These are phyloP conservation scores for Haematococcus sp. DNA, from an alignment of 139 green algal genomes.

Conservation along the genomic window DNA sequence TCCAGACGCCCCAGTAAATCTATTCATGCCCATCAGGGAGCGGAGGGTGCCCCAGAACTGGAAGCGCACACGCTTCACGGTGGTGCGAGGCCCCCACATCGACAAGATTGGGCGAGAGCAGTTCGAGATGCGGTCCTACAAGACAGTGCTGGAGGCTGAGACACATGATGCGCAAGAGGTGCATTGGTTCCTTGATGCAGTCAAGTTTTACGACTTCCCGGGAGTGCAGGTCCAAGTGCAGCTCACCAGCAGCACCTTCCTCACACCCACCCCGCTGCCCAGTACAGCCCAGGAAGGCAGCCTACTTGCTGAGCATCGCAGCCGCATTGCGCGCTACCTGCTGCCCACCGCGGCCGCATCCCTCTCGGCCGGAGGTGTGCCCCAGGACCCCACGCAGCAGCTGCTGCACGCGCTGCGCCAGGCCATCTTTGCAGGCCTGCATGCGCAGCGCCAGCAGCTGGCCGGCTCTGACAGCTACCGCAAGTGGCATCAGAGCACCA, in stretches of 20 bases:
- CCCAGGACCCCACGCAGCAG: neutral
- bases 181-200: conserved; percentile 32
- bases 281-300: neutral
- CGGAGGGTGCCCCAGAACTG: conserved; percentile 2
- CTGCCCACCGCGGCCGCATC: neutral
- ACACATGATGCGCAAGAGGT: conserved; percentile 32
- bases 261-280: neutral
- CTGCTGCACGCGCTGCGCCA: conserved; percentile 29
- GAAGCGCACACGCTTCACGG: conserved; percentile 19
- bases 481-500: conserved; percentile 19
- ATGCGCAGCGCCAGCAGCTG: conserved; percentile 14
- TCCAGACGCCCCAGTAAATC: neutral
- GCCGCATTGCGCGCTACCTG: conserved; percentile 21
- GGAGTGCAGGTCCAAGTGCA: conserved; percentile 27
- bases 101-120: conserved; percentile 49
- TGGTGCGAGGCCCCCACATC: conserved; percentile 32
- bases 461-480: neutral
- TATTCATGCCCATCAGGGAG: neutral
- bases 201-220: conserved; percentile 46
- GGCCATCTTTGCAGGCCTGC: conserved; percentile 20
- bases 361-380: neutral
- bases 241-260: conserved; percentile 10
- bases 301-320: conserved; percentile 15
- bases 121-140: conserved; percentile 45
- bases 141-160: conserved; percentile 10